Conservation (phyloP, 2,329 filamentous ascomycete species). For the Exophiala calicioides region DNA sequence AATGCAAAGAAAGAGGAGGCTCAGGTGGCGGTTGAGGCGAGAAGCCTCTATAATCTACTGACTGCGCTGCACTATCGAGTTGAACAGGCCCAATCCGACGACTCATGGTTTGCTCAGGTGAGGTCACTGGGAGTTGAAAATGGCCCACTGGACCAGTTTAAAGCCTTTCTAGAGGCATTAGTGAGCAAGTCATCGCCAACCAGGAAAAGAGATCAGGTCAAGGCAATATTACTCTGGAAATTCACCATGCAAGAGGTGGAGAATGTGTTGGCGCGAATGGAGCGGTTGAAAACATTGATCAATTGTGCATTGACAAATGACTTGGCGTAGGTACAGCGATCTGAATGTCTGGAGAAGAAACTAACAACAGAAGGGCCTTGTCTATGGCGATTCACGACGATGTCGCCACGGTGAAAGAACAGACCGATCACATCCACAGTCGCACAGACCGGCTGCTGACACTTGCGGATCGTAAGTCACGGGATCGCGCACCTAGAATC, state of each 20-base stretch:
- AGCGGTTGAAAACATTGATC: conserved; percentile 22
- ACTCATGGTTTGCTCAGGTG: conserved; percentile 31
- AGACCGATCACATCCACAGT: too few relatives aligned
- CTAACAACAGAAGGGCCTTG: too few relatives aligned
- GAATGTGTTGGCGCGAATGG: conserved; percentile 12
- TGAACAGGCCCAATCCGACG: conserved; percentile 22
- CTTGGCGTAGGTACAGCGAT: not conserved
- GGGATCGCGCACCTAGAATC: too few relatives aligned
- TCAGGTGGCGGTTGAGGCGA: conserved; percentile 28
- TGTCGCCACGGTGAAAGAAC: too few relatives aligned
- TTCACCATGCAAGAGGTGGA: conserved; percentile 18
- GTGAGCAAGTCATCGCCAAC: conserved; percentile 5
- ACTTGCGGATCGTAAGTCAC: too few relatives aligned
- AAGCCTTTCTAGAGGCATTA: conserved; percentile 28
- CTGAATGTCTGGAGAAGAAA: too few relatives aligned
- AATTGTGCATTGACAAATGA: conserved; percentile 15
- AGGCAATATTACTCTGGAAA: conserved; percentile 13
- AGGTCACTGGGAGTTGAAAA: conserved; percentile 13
- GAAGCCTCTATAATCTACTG: conserved; percentile 31
- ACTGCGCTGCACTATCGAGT: conserved; percentile 25
- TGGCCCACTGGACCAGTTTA: conserved; percentile 35
- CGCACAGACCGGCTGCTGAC: too few relatives aligned
- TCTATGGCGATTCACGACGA: too few relatives aligned
- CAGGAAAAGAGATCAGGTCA: conserved; percentile 10
- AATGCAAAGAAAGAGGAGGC: conserved; percentile 31